Evolutionary conservation across 345 rosid species (phyloP), one percentile per base, ranked within the genome.

Genomic region (Populus tremula): DNA sequence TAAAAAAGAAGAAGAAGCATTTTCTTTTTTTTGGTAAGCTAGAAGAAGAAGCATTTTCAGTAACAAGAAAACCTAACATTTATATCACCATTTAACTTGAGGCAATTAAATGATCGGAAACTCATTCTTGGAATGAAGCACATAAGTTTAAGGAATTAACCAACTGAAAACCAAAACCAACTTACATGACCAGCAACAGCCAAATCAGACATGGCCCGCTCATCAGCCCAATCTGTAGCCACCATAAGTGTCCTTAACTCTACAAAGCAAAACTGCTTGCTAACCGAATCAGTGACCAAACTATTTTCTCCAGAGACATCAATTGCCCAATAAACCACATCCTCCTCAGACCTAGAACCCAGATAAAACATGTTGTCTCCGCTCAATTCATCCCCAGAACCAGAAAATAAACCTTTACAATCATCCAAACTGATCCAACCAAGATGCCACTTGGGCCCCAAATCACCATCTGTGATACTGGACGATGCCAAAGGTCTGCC

Each of bases 181-280:
- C 98, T 87, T 87, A 95, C 97, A 87, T 93, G 91, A 70, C 99
- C 99, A 13, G 99, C 99, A 81, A 95, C 88, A 77, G 98, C 93
- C 85, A 95, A 87, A 78, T 95, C 97, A 75, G 79, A 88, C 99
- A 95, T 93, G 36, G 89, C 89, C 61, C 70, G 73, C 69, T 87
- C 85, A 83, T 95, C 87, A 63, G 89, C 84, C 99, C 99, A 93
- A 87, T 95, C 99, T 65, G 94, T 87, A 67, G 97, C 99, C 70
- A 95, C 97, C 99, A 95, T 93, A 1, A 93, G 78, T 6, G 98
- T 95, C 78, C 99, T 87, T 73, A 95, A 83, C 87, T 95, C 99
- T 31, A 93, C 91, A 84, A 95, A 95, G 74, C 91, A 92, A 31
- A 89, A 67, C 56, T 82, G 82, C 78, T 77, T 82, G 41, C 75